Evolutionary conservation across 345 rosid species (phyloP).

Genomic region (Eucalyptus marginata): DNA sequence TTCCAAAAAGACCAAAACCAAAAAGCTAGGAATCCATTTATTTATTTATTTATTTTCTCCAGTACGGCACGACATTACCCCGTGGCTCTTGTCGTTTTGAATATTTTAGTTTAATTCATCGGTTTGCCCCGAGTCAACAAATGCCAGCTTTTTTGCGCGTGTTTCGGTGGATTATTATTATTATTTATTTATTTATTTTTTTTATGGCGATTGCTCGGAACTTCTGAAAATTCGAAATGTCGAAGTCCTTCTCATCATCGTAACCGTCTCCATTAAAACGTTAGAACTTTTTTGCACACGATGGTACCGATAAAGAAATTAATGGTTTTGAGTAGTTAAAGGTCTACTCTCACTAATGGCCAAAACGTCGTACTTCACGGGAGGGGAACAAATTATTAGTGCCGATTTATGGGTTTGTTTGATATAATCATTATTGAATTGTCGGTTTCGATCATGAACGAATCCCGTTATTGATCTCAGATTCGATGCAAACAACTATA

Average conservation of each 20-base stretch:
- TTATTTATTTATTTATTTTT: accelerated
- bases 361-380: not conserved
- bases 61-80: not conserved
- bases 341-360: not conserved
- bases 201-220: accelerated
- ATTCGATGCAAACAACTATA: not conserved
- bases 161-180: not conserved
- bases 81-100: not conserved
- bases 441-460: not conserved
- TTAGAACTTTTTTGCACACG: not conserved
- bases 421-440: not conserved
- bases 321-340: not conserved
- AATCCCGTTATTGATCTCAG: not conserved
- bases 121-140: not conserved
- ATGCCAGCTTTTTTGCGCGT: not conserved
- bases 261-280: not conserved
- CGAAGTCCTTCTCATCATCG: not conserved
- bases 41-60: not conserved
- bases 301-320: not conserved
- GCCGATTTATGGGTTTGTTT: not conserved
- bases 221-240: not conserved
- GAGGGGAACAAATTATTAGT: not conserved
- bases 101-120: not conserved
- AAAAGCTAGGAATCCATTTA: not conserved
- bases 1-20: not conserved